Evolutionary conservation across 441 rosid genomes (phyloP).

Genomic region (Aquilaria agallochum): DNA sequence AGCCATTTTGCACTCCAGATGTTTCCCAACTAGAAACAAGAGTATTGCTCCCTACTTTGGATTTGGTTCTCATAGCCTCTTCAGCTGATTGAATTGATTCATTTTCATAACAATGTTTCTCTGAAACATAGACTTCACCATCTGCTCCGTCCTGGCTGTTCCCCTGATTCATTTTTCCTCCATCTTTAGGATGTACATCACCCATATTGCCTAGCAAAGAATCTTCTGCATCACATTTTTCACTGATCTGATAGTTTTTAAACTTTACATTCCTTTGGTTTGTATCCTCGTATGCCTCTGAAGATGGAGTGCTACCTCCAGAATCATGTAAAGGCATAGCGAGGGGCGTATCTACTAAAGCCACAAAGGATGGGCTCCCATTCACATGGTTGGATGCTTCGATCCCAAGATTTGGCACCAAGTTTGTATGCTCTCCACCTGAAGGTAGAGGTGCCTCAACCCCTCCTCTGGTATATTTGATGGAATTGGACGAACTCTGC

Average conservation of each 20-base stretch:
- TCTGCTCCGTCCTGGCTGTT: slow-evolving; percentile 17
- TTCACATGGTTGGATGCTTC: slow-evolving; percentile 20
- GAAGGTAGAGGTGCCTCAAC: slow-evolving; percentile 21
- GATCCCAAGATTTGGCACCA: slow-evolving; percentile 15
- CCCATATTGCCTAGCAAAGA: slow-evolving; percentile 19
- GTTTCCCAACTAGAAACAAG: slow-evolving; percentile 43
- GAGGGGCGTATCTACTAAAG: slow-evolving; percentile 15
- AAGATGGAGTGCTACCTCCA: slow-evolving; percentile 13
- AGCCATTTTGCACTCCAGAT: slow-evolving; percentile 38
- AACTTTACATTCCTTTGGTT: slow-evolving; percentile 13
- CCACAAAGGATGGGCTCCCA: slow-evolving; percentile 13
- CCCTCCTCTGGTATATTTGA: slow-evolving; percentile 17
- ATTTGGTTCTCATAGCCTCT: slow-evolving; percentile 37
- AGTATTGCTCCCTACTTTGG: slow-evolving; percentile 48
- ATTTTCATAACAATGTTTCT: slow-evolving; percentile 34
- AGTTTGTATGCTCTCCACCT: slow-evolving; percentile 12
- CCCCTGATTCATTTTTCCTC: slow-evolving; percentile 25
- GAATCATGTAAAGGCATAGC: slow-evolving; percentile 16
- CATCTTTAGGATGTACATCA: slow-evolving; percentile 17
- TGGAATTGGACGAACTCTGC: slow-evolving; percentile 33
- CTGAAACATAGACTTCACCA: slow-evolving; percentile 16
- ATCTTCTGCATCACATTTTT: slow-evolving; percentile 13
- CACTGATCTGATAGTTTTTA: slow-evolving; percentile 13
- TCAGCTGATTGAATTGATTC: slow-evolving; percentile 29
- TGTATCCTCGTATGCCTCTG: slow-evolving; percentile 14